Evolutionary conservation across 805 yeast genomes (phyloP), one percentile per base, ranked within the genome.

Genomic region (Myxozyma neotropica): DNA sequence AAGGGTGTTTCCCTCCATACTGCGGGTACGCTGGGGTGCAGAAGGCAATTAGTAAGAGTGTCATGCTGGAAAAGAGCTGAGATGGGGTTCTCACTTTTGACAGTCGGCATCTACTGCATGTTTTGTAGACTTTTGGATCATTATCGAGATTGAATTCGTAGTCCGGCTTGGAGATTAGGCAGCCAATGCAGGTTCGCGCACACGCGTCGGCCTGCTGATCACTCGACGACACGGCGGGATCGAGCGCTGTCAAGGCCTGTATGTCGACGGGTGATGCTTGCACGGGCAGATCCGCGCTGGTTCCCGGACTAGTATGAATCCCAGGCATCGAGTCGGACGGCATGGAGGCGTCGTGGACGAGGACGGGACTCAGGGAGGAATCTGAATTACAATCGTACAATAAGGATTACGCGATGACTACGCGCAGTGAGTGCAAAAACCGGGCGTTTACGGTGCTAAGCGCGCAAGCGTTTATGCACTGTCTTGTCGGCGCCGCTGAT

Each of bases 101-200:
- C 15, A 48, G 26, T 4, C 52, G 52, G n/a, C 52, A 48, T 12
- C 52, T 19, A 23, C 43, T 31, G 43, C 52, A 48, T 4, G 52
- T 21, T 48, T 23, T 48, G 33, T 48, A 48, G 2, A 48, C 12
- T 17, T 33, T 48, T 19, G 24, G 4, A 21, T 21, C 31, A 15
- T 48, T 24, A 17, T 48, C 52, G 43, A 48, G 43, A 10, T 42
- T 48, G 43, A 48, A 48, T 26, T 48, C 52, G 46, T 38, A 50
- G 19, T 7, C 36, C 12, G 54, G 54, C 40, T 50, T 50, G 15
- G 45, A 4, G 38, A 27, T 38, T 15, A 50, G 43, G 12, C 52
- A 48, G 42, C 43, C 19, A 4, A 26, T n/a, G 39, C 52, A 48
- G 10, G 21, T n/a, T n/a, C 50, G 19, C 23, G 29, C 17, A 33